Percentiles rank a stretch among this genome's conserved stretches.
phyloP scores from a whole-genome alignment of 2,329 filamentous ascomycete genomes.

The Ambrosiella beaveri region DNA sequence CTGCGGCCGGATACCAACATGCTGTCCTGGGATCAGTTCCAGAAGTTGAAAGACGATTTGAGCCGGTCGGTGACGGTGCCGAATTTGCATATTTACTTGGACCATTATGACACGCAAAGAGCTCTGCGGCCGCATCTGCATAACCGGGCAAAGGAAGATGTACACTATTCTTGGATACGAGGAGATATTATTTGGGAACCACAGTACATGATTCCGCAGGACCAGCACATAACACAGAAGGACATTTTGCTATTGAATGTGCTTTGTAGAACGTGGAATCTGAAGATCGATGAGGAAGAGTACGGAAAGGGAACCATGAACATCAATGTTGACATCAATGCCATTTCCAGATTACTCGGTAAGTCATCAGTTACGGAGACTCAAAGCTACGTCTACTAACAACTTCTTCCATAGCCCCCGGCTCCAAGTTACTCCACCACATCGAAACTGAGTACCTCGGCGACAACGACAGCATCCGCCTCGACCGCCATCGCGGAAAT shows the following conservation, averaged over 20 bases:
- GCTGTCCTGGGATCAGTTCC: constrained; percentile 25
- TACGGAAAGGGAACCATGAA: constrained; percentile 25
- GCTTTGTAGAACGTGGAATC: constrained; percentile 31
- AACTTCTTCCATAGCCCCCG: neutral
- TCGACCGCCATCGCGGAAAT: constrained; percentile 12
- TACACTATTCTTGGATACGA: constrained; percentile 26
- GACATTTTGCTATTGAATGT: constrained; percentile 25
- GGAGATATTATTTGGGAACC: constrained; percentile 27
- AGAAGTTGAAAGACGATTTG: constrained; percentile 23
- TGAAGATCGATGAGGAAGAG: constrained; percentile 30
- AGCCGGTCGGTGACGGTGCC: constrained; percentile 27
- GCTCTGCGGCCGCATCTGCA: constrained; percentile 3
- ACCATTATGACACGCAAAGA: constrained; percentile 1
- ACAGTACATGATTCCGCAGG: constrained; percentile 10
- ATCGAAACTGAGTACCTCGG: constrained; percentile 20
- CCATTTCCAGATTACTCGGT: constrained; percentile 31
- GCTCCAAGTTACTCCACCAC: constrained; percentile 16
- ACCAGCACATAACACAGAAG: constrained; percentile 20
- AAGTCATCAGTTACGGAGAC: constrained; percentile 16
- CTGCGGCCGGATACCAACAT: constrained; percentile 26
- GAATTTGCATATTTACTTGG: constrained; percentile 30
- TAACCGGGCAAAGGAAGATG: constrained; percentile 5
- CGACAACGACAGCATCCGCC: constrained; percentile 8
- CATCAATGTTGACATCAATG: constrained; percentile 23
- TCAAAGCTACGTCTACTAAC: neutral